Evolutionary conservation across 352 stramenopile species (phyloP), one percentile per base, ranked within the genome.

Genomic region (Phytophthora multivora): DNA sequence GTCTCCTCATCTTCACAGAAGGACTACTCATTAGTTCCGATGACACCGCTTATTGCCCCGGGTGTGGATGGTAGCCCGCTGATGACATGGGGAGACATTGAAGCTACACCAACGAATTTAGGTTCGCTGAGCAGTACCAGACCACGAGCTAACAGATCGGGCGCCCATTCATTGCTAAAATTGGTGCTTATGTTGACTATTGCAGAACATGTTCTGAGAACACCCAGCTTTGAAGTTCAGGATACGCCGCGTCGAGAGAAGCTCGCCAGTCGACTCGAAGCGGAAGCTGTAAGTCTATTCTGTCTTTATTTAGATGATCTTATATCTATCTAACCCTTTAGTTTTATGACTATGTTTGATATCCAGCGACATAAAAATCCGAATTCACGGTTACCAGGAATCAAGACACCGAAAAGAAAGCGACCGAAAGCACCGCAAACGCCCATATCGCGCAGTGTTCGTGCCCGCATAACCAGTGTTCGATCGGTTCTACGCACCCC

Each of bases 51-150:
- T 25, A 87, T 94, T 52, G 84, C 74, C 3, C 87, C 87, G 12
- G 85, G 82, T 21, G 69, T 91, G 3, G 73, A 91, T 59, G 80
- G 77, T 5, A 93, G 81, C 57, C 87, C 87, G 21, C 46, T 96
- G 11, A 91, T 96, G 78, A 96, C 87, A 0, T 96, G 87, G 87
- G 87, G 87, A 26, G 78, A 87, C 13, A 94, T 96, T 54, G 87
- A 93, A 77, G 79, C 66, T 18, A 96, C 87, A 15, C 87, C 87
- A 7, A 79, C 85, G 53, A 74, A 83, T 38, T 66, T 94, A 11
- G 69, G 78, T 16, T 54, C 68, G 5, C 19, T 33, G 59, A 35
- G 58, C 63, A 3, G 79, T 68, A 2, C 63, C 73, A 77, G 28
- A 33, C 28, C 9, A 33, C 28, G 28, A 13, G 4, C 8, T 31